These are phyloP conservation scores for Elaeis guineensis DNA, from an alignment of 176 grass and related monocot species.

Conservation along the genomic window DNA sequence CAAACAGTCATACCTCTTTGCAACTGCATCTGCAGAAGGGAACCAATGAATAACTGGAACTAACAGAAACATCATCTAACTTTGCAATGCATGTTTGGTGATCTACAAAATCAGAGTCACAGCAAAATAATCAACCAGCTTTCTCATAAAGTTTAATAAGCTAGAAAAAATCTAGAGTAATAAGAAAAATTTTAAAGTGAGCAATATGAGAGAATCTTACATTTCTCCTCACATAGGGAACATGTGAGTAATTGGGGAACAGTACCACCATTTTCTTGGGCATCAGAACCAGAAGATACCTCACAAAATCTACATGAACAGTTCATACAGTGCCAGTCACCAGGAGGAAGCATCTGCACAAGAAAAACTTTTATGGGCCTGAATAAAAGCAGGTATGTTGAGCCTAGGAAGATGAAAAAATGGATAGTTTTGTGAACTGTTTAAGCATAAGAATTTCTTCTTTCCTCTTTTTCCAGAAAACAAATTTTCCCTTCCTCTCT, in stretches of 20 bases:
- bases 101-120: conserved; percentile 37
- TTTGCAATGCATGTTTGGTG: conserved; percentile 52
- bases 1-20: conserved; percentile 52
- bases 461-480: no score
- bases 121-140: no score
- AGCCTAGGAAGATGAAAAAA: no score
- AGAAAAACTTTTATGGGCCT: not conserved
- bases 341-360: conserved; percentile 77
- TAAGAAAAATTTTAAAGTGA: no score
- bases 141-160: no score
- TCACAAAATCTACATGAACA: conserved; percentile 83
- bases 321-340: conserved; percentile 83
- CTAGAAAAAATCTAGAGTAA: no score
- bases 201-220: conserved; percentile 34
- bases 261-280: conserved; percentile 29
- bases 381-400: no score
- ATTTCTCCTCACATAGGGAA: conserved; percentile 79
- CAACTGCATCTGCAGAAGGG: conserved; percentile 62
- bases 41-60: conserved; percentile 18
- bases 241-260: conserved; percentile 51
- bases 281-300: conserved; percentile 18
- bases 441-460: no score
- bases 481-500: no score
- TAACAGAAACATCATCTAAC: conserved; percentile 24
- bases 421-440: no score